Base-by-base conservation (phyloP, 116 monocot genomes). In the Thalassia testudinum region DNA sequence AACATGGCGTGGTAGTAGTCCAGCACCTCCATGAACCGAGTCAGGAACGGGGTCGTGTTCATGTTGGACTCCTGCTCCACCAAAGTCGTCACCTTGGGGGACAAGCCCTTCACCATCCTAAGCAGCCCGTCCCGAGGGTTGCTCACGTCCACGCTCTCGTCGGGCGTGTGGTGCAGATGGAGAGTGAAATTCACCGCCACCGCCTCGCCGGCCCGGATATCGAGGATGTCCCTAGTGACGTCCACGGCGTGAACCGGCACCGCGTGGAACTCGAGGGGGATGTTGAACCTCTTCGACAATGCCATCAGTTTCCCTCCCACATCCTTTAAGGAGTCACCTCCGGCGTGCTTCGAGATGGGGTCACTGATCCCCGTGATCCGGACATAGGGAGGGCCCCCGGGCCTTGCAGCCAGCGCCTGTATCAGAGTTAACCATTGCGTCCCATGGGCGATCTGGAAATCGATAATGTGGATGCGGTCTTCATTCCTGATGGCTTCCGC, bases 41-140 rank as follows among this genome's bases (percentile, higher is more conserved):
- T 61, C 57, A 92, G 40, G 74, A 92, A 92, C 0, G 86, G 86
- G 2, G 92, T 68, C 11, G 92, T 92, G 70, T 92, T 92, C 5
- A 86, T 92, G 68, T 83, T 86, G 0, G 86, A 86, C 42, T 92
- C 92, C 65, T 92, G 92, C 66, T 92, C 92, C 21, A 92, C 92
- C 30, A 92, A 27, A 0, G 92, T 92, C 0, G 54, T 73, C 29
- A 92, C 80, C 42, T 75, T 86, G 0, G 92, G 92, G 0, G 76
- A 76, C 43, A 92, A 27, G 7, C 72, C 64, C 58, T 80, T 92
- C 25, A 92, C 86, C 92, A 86, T 82, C 40, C 92, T 56, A 2
- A 92, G 72, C 60, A 92, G 43, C 11, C 80, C 80, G 25, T 92
- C 92, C 1, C 92, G 66, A 0, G 83, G 92, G 59, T 92, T 92